A percentile compares a stretch with the other conserved stretches of the same genome.
Evolutionary conservation across 139 green algal species (phyloP).

Genomic region (Medakamo hakoo): DNA sequence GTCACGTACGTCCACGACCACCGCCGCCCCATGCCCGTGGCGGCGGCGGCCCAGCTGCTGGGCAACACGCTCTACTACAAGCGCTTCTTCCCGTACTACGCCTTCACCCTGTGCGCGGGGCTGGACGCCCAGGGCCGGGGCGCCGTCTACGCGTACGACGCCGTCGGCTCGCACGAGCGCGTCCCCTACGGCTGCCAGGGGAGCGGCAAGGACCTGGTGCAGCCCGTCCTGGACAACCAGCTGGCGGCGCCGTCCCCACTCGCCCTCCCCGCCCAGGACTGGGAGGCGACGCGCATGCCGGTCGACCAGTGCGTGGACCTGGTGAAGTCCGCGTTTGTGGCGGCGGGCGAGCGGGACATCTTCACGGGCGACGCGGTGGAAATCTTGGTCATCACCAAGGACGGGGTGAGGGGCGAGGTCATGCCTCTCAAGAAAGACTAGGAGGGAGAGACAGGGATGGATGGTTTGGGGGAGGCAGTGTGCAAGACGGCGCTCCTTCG

Average conservation of each 20-base stretch:
- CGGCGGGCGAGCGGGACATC: constrained; percentile 92
- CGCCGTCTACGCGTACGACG: constrained; percentile 95
- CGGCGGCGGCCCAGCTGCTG: constrained; percentile 84
- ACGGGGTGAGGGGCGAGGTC: constrained; percentile 52
- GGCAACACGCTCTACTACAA: constrained; percentile 94
- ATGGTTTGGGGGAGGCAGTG: background rate
- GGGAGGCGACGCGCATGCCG: constrained; percentile 44
- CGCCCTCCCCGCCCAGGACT: constrained; percentile 53
- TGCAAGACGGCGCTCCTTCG: background rate
- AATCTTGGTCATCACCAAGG: constrained; percentile 85
- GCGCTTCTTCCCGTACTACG: constrained; percentile 99
- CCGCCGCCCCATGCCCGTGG: constrained; percentile 68
- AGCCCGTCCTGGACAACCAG: constrained; percentile 98
- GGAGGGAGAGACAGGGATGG: too few species aligned
- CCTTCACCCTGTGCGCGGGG: constrained; percentile 88
- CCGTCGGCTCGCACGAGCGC: constrained; percentile 86
- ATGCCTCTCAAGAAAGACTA: constrained; percentile 87
- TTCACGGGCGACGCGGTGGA: constrained; percentile 96
- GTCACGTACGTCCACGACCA: constrained; percentile 84
- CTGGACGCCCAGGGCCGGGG: constrained; percentile 81
- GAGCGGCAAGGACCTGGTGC: constrained; percentile 85
- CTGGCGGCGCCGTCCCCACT: constrained; percentile 80
- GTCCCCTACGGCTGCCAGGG: constrained; percentile 73
- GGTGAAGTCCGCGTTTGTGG: constrained; percentile 91
- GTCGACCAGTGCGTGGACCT: constrained; percentile 80